These are phyloP conservation scores for Fusarium sp. DNA, from an alignment of 2,329 filamentous ascomycete genomes.

Conservation along the genomic window DNA sequence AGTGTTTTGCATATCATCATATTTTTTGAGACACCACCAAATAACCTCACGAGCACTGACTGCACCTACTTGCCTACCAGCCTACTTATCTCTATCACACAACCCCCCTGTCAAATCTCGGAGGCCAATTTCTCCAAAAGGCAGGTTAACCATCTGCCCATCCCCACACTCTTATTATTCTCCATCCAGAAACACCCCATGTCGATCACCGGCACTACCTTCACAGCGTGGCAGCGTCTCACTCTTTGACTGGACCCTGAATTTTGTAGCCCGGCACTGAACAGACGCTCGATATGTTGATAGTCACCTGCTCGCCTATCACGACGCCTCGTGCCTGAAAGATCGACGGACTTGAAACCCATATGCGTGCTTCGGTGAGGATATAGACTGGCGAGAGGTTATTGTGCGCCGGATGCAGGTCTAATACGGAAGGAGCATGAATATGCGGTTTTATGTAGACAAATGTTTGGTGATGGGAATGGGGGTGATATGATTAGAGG, in stretches of 20 bases:
- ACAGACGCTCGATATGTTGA: constrained; percentile 13
- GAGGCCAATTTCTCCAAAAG: constrained; percentile 35
- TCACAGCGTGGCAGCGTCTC: constrained; percentile 32
- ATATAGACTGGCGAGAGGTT: constrained; percentile 9
- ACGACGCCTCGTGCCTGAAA: constrained; percentile 35
- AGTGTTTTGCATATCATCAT: too few relatives aligned
- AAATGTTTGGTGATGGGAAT: constrained; percentile 6
- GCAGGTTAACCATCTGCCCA: constrained; percentile 28
- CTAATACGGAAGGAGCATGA: constrained; percentile 40
- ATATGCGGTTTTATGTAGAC: background rate
- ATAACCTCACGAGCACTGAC: constrained; percentile 5
- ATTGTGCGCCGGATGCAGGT: constrained; percentile 21
- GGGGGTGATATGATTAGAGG: background rate
- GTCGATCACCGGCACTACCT: constrained; percentile 34
- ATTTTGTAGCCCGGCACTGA: constrained; percentile 11
- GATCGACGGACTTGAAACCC: constrained; percentile 27
- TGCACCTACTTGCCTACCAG: too few relatives aligned
- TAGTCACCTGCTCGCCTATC: constrained; percentile 30
- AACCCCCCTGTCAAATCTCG: constrained; percentile 12
- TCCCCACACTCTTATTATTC: constrained; percentile 23
- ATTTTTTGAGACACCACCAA: background rate
- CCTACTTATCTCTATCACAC: constrained; percentile 7
- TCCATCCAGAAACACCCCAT: constrained; percentile 5
- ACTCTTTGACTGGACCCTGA: constrained; percentile 36
- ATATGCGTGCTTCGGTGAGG: constrained; percentile 33